Evolutionary conservation across 2,329 filamentous ascomycete genomes (phyloP).

Genomic region (Apiospora marii): DNA sequence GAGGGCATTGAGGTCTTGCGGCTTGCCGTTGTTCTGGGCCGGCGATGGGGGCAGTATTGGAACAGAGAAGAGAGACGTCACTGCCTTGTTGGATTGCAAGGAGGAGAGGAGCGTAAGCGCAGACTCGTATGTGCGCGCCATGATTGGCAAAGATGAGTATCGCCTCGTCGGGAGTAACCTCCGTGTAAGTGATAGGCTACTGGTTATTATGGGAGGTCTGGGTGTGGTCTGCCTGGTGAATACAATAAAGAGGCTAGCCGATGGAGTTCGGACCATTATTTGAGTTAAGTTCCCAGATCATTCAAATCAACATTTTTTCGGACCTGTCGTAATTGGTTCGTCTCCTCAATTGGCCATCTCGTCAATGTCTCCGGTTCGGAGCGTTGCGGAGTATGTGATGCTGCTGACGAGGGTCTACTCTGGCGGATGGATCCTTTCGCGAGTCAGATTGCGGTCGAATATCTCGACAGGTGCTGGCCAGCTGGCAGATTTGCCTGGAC

Average conservation of each 20-base stretch:
- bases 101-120: constrained; percentile 78
- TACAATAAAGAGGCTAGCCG: neutral
- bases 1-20: constrained; percentile 67
- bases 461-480: neutral
- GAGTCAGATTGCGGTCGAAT: neutral
- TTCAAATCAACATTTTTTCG: neutral
- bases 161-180: neutral
- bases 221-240: neutral
- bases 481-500: neutral
- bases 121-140: constrained; percentile 60
- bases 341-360: neutral
- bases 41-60: constrained; percentile 44
- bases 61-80: constrained; percentile 59
- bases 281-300: neutral
- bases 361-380: neutral
- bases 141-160: constrained; percentile 3
- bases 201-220: neutral
- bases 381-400: constrained; percentile 9
- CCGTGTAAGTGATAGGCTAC: constrained; percentile 8
- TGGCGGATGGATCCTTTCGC: neutral
- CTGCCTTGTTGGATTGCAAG: constrained; percentile 80
- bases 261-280: neutral
- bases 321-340: neutral
- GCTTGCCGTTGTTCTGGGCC: constrained; percentile 35
- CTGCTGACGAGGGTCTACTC: neutral